Evolutionary conservation across 2,329 filamentous ascomycete species (phyloP), one percentile per base, ranked within the genome.

Genomic region (Biscogniauxia marginata): DNA sequence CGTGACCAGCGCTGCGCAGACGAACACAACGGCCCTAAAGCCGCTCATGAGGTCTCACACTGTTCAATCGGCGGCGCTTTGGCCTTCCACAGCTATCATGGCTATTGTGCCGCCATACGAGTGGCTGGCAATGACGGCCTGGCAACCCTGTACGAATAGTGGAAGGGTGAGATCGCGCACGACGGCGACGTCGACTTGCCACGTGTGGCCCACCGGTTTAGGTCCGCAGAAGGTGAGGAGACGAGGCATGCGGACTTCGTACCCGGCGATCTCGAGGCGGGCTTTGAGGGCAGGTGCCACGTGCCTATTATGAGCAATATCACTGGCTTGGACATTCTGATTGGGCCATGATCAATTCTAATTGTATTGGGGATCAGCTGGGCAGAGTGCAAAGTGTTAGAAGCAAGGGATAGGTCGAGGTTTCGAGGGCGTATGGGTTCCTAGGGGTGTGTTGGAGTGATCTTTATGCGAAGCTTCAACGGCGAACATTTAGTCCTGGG

Each of bases 71-170:
- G 48, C 49, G 16, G 58, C 47, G 23, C 46, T 56, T 23, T 60
- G 53, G 19, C 53, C 58, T 19, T 54, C 50, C 4, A 57, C 52
- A 1, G 62, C 58, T 7, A 48, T 53, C 8, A 56, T 61, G 9
- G 59, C 56, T 18, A 63, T 54, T 20, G 59, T 24, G 23, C 64
- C 64, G 9, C 63, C 63, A 6, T 60, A 66, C 4, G 63, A 66
- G 34, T 65, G 64, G 4, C 55, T 62, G 18, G 65, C 44, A 46
- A 63, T 48, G 16, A 64, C 56, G 11, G 30, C 54, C 18, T 59
- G 25, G 3, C 53, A 52, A 19, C 62, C 58, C n/a, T 52, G 24
- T 1, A 50, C 53, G 30, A 64, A 63, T 16, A 63, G 56, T 5
- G 62, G 62, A 9, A 54, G 18, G 3, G 49, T 58, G 7, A 61